Conservation (phyloP, 139 green algal species). For the Volvox africanus region DNA sequence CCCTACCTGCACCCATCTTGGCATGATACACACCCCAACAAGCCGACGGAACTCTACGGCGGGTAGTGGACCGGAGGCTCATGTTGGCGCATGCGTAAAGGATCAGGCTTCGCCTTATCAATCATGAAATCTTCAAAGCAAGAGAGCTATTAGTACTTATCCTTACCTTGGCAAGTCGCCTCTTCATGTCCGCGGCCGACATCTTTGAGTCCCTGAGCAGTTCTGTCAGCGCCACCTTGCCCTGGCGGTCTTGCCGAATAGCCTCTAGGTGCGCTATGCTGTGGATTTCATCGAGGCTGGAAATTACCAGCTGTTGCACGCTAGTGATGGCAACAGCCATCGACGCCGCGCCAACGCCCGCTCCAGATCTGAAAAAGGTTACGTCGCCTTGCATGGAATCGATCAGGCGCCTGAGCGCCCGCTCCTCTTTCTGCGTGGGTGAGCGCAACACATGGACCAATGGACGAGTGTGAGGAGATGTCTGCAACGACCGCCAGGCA, state of each 20-base stretch:
- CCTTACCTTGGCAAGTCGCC: not conserved
- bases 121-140: not conserved
- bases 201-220: not conserved
- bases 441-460: too few species aligned
- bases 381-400: slow-evolving; percentile 14
- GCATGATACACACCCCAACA: too few species aligned
- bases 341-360: not conserved
- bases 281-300: not conserved
- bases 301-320: not conserved
- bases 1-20: not conserved
- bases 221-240: not conserved
- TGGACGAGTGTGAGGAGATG: too few species aligned
- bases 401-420: not conserved
- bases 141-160: not conserved
- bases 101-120: not conserved
- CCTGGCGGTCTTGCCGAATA: not conserved
- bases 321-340: not conserved
- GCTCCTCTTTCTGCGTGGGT: slow-evolving; percentile 7
- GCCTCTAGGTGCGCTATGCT: not conserved
- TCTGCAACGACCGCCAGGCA: too few species aligned
- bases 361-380: slow-evolving; percentile 1
- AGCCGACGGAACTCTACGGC: too few species aligned
- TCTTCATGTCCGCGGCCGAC: not conserved
- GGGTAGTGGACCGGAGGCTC: too few species aligned
- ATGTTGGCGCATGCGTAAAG: not conserved